Conservation (phyloP, 371 early-diverging fungal genomes). For the Syncephalastrum sp. region DNA sequence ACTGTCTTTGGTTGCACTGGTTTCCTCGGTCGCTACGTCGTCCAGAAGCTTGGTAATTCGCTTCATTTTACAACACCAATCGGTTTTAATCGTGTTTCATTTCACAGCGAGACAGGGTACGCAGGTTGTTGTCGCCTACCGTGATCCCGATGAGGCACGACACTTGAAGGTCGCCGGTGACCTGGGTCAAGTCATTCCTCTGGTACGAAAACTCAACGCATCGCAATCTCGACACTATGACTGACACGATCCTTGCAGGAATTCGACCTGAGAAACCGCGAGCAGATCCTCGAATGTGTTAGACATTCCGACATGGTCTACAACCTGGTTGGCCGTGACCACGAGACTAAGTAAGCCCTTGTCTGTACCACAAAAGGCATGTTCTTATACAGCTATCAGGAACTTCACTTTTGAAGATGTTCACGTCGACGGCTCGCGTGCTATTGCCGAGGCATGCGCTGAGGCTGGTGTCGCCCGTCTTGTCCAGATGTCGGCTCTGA, state of each 20-base stretch:
- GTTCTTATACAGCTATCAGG: conserved; percentile 31
- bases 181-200: conserved; percentile 90
- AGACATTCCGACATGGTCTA: conserved; percentile 93
- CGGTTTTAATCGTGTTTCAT: background rate
- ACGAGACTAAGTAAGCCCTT: conserved; percentile 76
- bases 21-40: conserved; percentile 93
- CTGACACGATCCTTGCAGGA: conserved; percentile 44
- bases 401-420: conserved; percentile 88
- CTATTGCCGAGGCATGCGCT: conserved; percentile 77
- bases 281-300: conserved; percentile 79
- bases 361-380: background rate
- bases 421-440: conserved; percentile 83
- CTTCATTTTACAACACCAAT: background rate
- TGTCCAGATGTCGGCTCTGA: conserved; percentile 89
- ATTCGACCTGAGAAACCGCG: conserved; percentile 87
- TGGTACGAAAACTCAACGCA: conserved; percentile 41
- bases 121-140: conserved; percentile 89
- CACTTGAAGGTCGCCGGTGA: conserved; percentile 93
- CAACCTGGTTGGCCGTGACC: conserved; percentile 92
- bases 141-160: conserved; percentile 84
- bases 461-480: conserved; percentile 86
- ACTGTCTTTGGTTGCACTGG: conserved; percentile 97
- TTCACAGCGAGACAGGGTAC: conserved; percentile 69
- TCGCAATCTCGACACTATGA: too few relatives aligned
- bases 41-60: conserved; percentile 78